These are phyloP conservation scores for Mrakia blollopis DNA, from an alignment of 768 basidiomycete species.

Conservation along the genomic window DNA sequence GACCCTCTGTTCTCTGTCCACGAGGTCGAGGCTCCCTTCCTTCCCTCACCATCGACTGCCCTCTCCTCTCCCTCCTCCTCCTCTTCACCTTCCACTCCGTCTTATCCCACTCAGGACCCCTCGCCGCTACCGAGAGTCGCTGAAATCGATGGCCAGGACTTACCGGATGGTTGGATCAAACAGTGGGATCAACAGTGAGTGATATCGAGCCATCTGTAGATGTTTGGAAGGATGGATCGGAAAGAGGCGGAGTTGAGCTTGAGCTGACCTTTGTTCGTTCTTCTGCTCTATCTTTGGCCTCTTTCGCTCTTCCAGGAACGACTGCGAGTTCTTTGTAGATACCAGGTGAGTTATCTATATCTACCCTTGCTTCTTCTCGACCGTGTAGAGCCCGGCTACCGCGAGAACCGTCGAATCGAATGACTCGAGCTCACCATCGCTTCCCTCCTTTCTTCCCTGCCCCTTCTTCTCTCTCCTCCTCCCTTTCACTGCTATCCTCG, in stretches of 20 bases:
- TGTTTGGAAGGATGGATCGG: neutral
- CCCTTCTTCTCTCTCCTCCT: neutral
- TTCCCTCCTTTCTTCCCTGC: neutral
- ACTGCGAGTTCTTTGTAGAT: constrained; percentile 59
- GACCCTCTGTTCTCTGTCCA: neutral
- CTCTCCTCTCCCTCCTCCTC: neutral
- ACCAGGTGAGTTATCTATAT: constrained; percentile 44
- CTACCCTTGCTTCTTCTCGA: neutral
- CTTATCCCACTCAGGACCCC: neutral
- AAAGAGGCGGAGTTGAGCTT: neutral
- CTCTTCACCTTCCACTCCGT: neutral
- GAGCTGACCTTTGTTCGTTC: neutral
- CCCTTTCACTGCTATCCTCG: neutral
- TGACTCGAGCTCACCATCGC: neutral
- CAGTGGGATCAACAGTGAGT: constrained; percentile 47
- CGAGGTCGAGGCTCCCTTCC: neutral
- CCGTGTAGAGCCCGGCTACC: neutral
- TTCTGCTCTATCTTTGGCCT: neutral
- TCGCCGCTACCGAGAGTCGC: no score
- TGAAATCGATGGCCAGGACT: constrained; percentile 34
- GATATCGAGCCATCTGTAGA: no score
- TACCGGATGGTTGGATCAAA: constrained; percentile 59
- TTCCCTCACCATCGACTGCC: neutral
- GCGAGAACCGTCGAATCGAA: neutral
- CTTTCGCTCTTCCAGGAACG: neutral